These are phyloP conservation scores for Phytophthora ohioensis DNA, from an alignment of 352 stramenopile genomes.

Conservation along the genomic window DNA sequence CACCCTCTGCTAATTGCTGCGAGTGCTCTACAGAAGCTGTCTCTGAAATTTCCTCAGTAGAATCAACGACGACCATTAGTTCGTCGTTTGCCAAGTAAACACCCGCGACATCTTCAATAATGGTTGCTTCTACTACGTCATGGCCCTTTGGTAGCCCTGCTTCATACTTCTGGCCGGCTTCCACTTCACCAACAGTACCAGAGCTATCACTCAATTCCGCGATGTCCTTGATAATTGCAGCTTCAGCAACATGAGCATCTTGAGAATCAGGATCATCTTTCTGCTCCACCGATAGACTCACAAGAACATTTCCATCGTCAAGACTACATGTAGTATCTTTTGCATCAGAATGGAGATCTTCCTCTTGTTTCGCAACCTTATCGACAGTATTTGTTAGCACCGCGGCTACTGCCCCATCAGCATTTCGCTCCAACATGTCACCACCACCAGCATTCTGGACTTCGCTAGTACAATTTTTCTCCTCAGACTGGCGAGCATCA, in stretches of 20 bases:
- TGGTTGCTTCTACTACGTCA: neutral
- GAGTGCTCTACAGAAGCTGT: neutral
- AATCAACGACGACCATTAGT: neutral
- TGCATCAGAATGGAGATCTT: neutral
- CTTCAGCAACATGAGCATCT: neutral
- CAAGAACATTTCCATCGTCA: neutral
- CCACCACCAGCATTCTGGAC: neutral
- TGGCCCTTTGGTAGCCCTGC: neutral
- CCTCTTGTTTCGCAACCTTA: slow-evolving; percentile 6
- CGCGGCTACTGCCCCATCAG: slow-evolving; percentile 2
- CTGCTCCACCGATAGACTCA: neutral
- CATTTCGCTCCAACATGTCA: neutral
- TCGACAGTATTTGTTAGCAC: slow-evolving; percentile 8
- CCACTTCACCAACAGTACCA: neutral
- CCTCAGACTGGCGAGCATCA: too few species aligned
- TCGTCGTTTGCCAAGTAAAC: neutral
- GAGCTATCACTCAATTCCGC: neutral
- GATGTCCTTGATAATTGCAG: neutral
- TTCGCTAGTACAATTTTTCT: too few species aligned
- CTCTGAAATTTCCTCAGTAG: slow-evolving; percentile 1
- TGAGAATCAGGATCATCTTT: neutral
- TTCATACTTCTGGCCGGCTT: neutral
- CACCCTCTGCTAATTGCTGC: neutral
- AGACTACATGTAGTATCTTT: neutral
- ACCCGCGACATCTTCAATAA: neutral